phyloP scores from a whole-genome alignment of 1,139 yeast genomes.

The Geotrichum cucujoidarum region DNA sequence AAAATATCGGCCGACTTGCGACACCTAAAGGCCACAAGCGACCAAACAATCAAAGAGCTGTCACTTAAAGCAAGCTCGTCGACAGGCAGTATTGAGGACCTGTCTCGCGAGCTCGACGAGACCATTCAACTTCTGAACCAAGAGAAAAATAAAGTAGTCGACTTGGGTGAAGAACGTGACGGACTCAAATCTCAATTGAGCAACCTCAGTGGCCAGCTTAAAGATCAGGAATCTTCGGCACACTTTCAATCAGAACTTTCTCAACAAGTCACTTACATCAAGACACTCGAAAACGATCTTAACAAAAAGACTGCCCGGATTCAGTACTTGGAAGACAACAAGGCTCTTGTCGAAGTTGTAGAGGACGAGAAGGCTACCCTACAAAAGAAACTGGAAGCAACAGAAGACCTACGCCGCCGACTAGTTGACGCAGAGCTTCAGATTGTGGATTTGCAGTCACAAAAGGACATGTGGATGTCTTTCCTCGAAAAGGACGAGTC shows the following conservation, averaged over 20 bases:
- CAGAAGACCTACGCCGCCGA: slow-evolving; percentile 46
- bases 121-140: slow-evolving; percentile 13
- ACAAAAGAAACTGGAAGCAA: slow-evolving; percentile 41
- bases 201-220: slow-evolving; percentile 38
- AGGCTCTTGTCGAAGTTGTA: slow-evolving; percentile 47
- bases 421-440: slow-evolving; percentile 51
- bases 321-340: slow-evolving; percentile 41
- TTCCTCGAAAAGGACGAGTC: slow-evolving; percentile 32
- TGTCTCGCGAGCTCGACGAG: slow-evolving; percentile 20
- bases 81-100: slow-evolving; percentile 2
- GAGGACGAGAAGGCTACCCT: slow-evolving; percentile 47
- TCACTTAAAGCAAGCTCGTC: background rate
- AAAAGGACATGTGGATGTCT: slow-evolving; percentile 39
- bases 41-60: slow-evolving; percentile 3
- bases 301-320: slow-evolving; percentile 47
- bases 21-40: slow-evolving; percentile 19
- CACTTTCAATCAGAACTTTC: slow-evolving; percentile 51
- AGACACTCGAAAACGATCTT: slow-evolving; percentile 50
- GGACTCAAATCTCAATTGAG: slow-evolving; percentile 36
- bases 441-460: slow-evolving; percentile 45
- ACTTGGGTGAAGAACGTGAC: slow-evolving; percentile 13
- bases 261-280: slow-evolving; percentile 53
- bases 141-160: slow-evolving; percentile 13
- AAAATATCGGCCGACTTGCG: slow-evolving; percentile 6
- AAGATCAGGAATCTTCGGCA: slow-evolving; percentile 38